phyloP scores from a whole-genome alignment of 2,329 filamentous ascomycete genomes.

The Pseudogymnoascus sp. region DNA sequence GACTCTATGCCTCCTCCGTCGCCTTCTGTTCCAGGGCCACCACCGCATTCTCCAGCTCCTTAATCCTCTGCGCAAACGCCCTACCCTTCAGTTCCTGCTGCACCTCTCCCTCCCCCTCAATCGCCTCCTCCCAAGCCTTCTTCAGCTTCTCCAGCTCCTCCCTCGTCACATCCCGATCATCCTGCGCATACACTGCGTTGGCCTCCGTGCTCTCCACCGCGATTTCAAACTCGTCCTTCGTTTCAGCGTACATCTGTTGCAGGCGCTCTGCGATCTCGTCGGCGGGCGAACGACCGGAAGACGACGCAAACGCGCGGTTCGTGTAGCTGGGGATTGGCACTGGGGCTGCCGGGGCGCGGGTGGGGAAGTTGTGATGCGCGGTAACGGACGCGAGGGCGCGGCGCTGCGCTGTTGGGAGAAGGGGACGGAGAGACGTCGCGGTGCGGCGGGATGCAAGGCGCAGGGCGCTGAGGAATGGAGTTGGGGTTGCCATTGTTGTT shows the following conservation, averaged over 20 bases:
- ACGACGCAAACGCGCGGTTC: not conserved
- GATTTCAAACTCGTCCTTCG: constrained; percentile 41
- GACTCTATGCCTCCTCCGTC: not conserved
- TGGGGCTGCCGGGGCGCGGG: not conserved
- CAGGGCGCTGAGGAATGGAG: not conserved
- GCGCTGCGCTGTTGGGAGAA: not conserved
- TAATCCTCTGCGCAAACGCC: constrained; percentile 36
- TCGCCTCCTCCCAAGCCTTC: constrained; percentile 25
- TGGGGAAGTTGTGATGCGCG: not conserved
- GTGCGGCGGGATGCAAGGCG: constrained; percentile 2
- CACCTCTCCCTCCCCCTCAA: constrained; percentile 29
- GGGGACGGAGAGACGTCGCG: not conserved
- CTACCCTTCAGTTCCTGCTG: constrained; percentile 35
- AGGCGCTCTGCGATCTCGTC: constrained; percentile 23
- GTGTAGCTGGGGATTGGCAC: not conserved
- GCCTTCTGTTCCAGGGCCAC: constrained; percentile 24
- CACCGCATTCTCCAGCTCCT: constrained; percentile 38
- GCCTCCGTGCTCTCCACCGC: constrained; percentile 38
- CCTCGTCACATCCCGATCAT: constrained; percentile 37
- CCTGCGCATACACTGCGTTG: constrained; percentile 37
- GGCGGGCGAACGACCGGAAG: constrained; percentile 14
- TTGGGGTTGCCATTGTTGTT: not conserved
- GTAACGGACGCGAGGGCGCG: constrained; percentile 1
- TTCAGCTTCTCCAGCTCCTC: constrained; percentile 35
- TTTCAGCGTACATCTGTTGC: constrained; percentile 33